phyloP scores from a whole-genome alignment of 306 rosid species.

The Psophocarpus tetragonolobus region DNA sequence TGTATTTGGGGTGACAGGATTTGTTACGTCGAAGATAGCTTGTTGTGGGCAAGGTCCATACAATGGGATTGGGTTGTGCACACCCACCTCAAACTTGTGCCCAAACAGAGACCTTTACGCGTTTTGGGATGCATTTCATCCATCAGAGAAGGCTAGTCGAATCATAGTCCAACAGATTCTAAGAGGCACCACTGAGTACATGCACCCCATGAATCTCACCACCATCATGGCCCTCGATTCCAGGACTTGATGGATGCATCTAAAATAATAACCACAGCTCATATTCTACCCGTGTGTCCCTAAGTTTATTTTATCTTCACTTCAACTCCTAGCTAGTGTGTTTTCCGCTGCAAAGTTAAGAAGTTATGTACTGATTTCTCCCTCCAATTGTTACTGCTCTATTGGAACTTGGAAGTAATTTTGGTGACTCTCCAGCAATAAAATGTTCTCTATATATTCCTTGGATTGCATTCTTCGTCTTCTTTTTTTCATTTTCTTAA shows the following conservation, averaged over 20 bases:
- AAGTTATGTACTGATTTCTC: neutral
- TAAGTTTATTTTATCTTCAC: neutral
- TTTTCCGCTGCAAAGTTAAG: constrained; percentile 5
- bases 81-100: constrained; percentile 61
- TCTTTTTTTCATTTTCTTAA: too few relatives aligned
- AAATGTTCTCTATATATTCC: neutral
- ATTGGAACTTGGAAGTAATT: constrained; percentile 10
- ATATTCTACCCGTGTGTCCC: neutral
- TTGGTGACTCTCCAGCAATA: constrained; percentile 18
- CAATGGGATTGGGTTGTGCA: constrained; percentile 79
- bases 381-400: neutral
- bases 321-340: constrained; percentile 25
- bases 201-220: constrained; percentile 86
- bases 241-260: constrained; percentile 17
- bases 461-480: neutral
- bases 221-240: constrained; percentile 67
- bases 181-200: constrained; percentile 53
- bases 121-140: constrained; percentile 89
- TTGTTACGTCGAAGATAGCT: constrained; percentile 60
- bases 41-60: constrained; percentile 86
- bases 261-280: neutral
- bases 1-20: constrained; percentile 48
- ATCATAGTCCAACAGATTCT: constrained; percentile 63
- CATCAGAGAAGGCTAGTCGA: constrained; percentile 66
- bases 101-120: constrained; percentile 67